Base-by-base conservation (phyloP, 2,329 filamentous ascomycete species). In the Helotiales sp. region DNA sequence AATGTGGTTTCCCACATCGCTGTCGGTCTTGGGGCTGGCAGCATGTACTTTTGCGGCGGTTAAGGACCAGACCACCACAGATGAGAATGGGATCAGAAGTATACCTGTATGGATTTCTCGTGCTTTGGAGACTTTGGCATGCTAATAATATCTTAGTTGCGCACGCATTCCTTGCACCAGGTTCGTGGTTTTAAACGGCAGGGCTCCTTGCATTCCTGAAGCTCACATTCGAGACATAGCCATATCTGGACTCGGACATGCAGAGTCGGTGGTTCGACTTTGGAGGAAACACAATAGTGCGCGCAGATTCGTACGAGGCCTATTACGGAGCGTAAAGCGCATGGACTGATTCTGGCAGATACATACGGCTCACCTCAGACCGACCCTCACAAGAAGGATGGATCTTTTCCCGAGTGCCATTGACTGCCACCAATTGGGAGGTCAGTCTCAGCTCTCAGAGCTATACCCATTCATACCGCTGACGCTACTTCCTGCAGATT, bases 251-350 rank as follows among this genome's bases (percentile, higher is more conserved):
- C 77, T 95, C 92, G 60, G 95, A 98, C 75, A 93, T 98, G 88
- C 90, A 96, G 78, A 96, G 91, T 78, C 88, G 95, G 73, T 99
- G 95, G 93, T 99, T 93, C 77, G 95, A 99, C 78, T 99, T 96
- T 83, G 95, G 95, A 72, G 95, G 93, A 72, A 92, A 96, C 77
- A 91, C 93, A 38, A 88, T 99, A 69, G 83, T 97, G 69, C 80
- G 85, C 67, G 86, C 85, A 64, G 85, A 88, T 72, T 82, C 82
- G 85, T 88, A 84, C 63, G 81, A 75, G n/a, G 27, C 38, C 48
- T 19, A 27, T 51, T 47, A 40, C 17, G 22, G 22, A 15, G n/a
- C 31, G 12, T 46, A 24, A 13, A 30, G 51, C 27, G 57, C 29
- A 53, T 29, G 47, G 49, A 36, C 67, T 71, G 69, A 72, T 68